phyloP scores from a whole-genome alignment of 768 basidiomycete genomes.

The Leccinum ochraceum region DNA sequence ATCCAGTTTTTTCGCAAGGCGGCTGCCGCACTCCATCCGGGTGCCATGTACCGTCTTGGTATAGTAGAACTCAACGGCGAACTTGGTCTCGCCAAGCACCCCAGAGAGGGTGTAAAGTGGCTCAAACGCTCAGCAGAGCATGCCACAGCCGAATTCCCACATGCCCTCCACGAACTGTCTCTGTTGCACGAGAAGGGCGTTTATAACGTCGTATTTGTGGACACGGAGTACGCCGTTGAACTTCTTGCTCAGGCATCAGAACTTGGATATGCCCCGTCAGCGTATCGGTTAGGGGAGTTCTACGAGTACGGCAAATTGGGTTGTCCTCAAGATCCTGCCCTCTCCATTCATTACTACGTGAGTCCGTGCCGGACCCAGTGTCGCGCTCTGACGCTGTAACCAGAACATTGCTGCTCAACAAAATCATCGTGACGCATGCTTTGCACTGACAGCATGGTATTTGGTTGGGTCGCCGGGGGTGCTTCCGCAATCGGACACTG shows the following conservation, averaged over 20 bases:
- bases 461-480: conserved; percentile 98
- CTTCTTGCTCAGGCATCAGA: conserved; percentile 94
- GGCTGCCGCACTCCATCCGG: conserved; percentile 86
- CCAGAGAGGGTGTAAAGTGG: conserved; percentile 98
- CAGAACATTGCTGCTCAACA: conserved; percentile 99
- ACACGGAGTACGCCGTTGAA: conserved; percentile 94
- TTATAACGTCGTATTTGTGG: conserved; percentile 96
- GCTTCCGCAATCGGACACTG: conserved; percentile 96
- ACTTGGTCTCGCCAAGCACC: conserved; percentile 79
- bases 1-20: conserved; percentile 94
- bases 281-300: conserved; percentile 94
- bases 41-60: conserved; percentile 95
- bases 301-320: conserved; percentile 99
- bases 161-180: conserved; percentile 93
- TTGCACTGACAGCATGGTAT: conserved; percentile 98
- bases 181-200: conserved; percentile 96
- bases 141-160: conserved; percentile 93
- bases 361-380: conserved; percentile 34
- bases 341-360: conserved; percentile 99
- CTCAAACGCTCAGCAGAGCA: conserved; percentile 95
- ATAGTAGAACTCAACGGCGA: conserved; percentile 97
- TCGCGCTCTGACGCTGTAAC: conserved; percentile 15
- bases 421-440: conserved; percentile 95
- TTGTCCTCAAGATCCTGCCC: conserved; percentile 93
- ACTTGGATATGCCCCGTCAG: conserved; percentile 94